These are phyloP conservation scores for Biscogniauxia marginata DNA, from an alignment of 2,329 filamentous ascomycete species.

Conservation along the genomic window DNA sequence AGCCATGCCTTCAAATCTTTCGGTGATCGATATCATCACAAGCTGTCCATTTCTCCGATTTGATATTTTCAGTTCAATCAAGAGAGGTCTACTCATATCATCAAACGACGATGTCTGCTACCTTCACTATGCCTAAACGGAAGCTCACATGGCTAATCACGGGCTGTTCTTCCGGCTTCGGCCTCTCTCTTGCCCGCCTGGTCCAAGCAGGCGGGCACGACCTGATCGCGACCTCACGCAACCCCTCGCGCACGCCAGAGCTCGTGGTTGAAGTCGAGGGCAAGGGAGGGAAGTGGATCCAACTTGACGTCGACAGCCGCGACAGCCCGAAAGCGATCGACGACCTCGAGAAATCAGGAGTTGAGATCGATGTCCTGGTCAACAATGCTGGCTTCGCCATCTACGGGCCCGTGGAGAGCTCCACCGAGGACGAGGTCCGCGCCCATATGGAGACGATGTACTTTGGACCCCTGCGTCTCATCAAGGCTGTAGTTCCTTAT, in stretches of 20 bases:
- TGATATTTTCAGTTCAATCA: too few relatives aligned
- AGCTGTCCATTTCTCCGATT: too few relatives aligned
- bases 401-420: slow-evolving; percentile 34
- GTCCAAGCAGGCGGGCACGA: slow-evolving; percentile 36
- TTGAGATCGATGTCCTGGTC: slow-evolving; percentile 40
- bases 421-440: slow-evolving; percentile 34
- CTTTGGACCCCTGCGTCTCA: slow-evolving; percentile 37
- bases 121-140: slow-evolving; percentile 10
- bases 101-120: neutral
- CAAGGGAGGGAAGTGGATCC: slow-evolving; percentile 34
- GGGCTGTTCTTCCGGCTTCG: slow-evolving; percentile 39
- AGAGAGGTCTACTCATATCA: slow-evolving; percentile 5
- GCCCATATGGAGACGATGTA: slow-evolving; percentile 38
- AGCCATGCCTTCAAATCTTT: too few relatives aligned
- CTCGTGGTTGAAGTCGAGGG: slow-evolving; percentile 32
- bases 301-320: slow-evolving; percentile 33
- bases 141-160: slow-evolving; percentile 37
- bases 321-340: slow-evolving; percentile 27
- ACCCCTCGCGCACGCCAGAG: slow-evolving; percentile 23
- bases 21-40: too few relatives aligned
- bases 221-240: slow-evolving; percentile 40
- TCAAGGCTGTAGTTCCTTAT: slow-evolving; percentile 34
- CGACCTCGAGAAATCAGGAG: slow-evolving; percentile 27
- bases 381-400: slow-evolving; percentile 41
- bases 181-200: slow-evolving; percentile 31